Percentiles rank a stretch among this genome's conserved stretches.
phyloP scores from a whole-genome alignment of 192 early-diverging fungal genomes.

The Mortierella antarctica region DNA sequence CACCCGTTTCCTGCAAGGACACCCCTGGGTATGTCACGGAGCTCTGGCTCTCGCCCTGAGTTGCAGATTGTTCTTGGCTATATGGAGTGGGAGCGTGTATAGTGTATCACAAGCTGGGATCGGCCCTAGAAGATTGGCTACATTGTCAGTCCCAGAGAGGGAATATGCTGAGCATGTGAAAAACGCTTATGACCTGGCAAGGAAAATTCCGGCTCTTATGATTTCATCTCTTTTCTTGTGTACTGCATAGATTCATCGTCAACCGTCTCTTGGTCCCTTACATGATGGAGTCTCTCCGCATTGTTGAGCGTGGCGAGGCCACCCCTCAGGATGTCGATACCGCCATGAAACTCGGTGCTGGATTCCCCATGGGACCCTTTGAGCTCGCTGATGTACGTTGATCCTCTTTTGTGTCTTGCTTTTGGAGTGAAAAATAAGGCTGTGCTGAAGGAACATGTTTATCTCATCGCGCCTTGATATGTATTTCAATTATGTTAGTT shows the following conservation, averaged over 20 bases:
- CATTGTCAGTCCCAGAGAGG: background rate
- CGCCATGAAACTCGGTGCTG: conserved; percentile 98
- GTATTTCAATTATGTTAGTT: conserved; percentile 59
- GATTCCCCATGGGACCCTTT: conserved; percentile 96
- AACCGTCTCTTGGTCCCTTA: conserved; percentile 97
- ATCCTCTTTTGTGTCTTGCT: background rate
- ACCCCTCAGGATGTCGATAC: conserved; percentile 88
- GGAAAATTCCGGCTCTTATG: conserved; percentile 3
- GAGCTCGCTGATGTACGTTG: conserved; percentile 78
- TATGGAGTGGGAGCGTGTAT: background rate
- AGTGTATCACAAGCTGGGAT: background rate
- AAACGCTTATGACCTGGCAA: background rate
- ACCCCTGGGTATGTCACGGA: conserved; percentile 81
- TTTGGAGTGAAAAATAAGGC: background rate
- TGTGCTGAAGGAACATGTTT: too few relatives aligned
- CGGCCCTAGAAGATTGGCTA: background rate
- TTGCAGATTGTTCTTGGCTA: background rate
- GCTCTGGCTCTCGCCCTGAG: background rate
- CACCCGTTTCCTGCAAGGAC: conserved; percentile 94
- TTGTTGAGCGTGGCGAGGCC: conserved; percentile 92
- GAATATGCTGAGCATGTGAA: conserved; percentile 22
- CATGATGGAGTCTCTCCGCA: conserved; percentile 94
- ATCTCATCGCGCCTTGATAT: background rate
- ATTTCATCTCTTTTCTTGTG: background rate
- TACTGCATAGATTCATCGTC: conserved; percentile 79